phyloP scores from a whole-genome alignment of 495 filamentous ascomycete genomes.

The Neurospora sublineolata region DNA sequence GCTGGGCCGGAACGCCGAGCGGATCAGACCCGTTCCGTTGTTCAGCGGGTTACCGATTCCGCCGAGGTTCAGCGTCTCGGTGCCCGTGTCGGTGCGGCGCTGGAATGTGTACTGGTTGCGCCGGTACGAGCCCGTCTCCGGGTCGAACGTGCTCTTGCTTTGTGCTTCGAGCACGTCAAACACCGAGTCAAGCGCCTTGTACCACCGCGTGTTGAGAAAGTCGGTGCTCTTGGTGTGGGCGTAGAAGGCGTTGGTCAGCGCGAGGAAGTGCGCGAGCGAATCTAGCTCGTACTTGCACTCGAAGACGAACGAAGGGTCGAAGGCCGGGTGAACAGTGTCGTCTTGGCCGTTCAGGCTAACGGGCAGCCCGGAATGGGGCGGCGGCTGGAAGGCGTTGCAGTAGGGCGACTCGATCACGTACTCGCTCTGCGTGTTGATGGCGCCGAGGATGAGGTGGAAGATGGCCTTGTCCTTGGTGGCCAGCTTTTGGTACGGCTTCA shows the following conservation, averaged over 20 bases:
- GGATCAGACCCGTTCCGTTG: constrained; percentile 69
- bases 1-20: constrained; percentile 90
- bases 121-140: constrained; percentile 47
- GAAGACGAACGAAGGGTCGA: constrained; percentile 75
- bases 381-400: constrained; percentile 97
- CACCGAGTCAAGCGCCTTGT: constrained; percentile 62
- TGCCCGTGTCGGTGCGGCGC: constrained; percentile 65
- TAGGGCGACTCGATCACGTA: constrained; percentile 92
- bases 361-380: constrained; percentile 61
- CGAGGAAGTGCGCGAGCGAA: constrained; percentile 84
- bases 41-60: constrained; percentile 89
- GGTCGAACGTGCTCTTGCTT: constrained; percentile 65
- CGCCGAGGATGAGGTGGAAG: constrained; percentile 72
- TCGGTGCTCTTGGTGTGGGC: constrained; percentile 63
- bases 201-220: constrained; percentile 72
- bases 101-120: constrained; percentile 80
- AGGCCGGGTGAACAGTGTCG: constrained; percentile 75
- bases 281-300: constrained; percentile 99
- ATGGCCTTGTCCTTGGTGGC: constrained; percentile 68
- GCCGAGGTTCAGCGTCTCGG: constrained; percentile 74
- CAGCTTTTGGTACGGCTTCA: constrained; percentile 77
- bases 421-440: constrained; percentile 92
- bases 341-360: constrained; percentile 63
- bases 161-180: constrained; percentile 67
- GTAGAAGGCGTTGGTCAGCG: constrained; percentile 76